Evolutionary conservation across 2,329 filamentous ascomycete genomes (phyloP).

Genomic region (Penicillium italicum): DNA sequence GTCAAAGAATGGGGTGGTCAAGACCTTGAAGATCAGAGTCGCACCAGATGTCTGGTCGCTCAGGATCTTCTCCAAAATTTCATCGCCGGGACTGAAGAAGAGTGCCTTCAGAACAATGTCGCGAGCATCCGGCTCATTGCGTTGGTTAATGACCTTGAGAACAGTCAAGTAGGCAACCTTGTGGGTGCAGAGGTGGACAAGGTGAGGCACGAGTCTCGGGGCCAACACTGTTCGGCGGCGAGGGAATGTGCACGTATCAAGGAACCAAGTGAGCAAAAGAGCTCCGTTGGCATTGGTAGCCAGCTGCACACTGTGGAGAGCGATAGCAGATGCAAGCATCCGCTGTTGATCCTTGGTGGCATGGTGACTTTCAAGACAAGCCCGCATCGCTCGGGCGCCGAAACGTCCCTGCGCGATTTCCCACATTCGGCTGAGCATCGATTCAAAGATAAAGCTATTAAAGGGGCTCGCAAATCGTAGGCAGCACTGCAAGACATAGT

Average conservation of each 20-base stretch:
- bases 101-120: constrained; percentile 85
- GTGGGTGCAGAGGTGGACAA: constrained; percentile 95
- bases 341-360: constrained; percentile 92
- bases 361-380: constrained; percentile 93
- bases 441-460: constrained; percentile 97
- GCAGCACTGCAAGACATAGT: constrained; percentile 96
- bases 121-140: constrained; percentile 85
- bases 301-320: constrained; percentile 93
- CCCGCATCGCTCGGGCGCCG: constrained; percentile 91
- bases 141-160: constrained; percentile 96
- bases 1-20: constrained; percentile 96
- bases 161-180: constrained; percentile 98
- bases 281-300: constrained; percentile 96
- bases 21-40: constrained; percentile 95
- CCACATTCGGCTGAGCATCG: constrained; percentile 92
- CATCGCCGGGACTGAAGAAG: constrained; percentile 86
- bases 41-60: constrained; percentile 88
- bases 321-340: constrained; percentile 89
- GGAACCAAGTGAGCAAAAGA: constrained; percentile 90
- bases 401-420: constrained; percentile 90
- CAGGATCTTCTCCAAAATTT: constrained; percentile 83
- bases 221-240: constrained; percentile 86
- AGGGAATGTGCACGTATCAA: constrained; percentile 96
- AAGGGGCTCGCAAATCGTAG: constrained; percentile 83
- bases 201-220: constrained; percentile 83